These are phyloP conservation scores for Colletotrichum sp. DNA, from an alignment of 2,329 filamentous ascomycete species.

Conservation along the genomic window DNA sequence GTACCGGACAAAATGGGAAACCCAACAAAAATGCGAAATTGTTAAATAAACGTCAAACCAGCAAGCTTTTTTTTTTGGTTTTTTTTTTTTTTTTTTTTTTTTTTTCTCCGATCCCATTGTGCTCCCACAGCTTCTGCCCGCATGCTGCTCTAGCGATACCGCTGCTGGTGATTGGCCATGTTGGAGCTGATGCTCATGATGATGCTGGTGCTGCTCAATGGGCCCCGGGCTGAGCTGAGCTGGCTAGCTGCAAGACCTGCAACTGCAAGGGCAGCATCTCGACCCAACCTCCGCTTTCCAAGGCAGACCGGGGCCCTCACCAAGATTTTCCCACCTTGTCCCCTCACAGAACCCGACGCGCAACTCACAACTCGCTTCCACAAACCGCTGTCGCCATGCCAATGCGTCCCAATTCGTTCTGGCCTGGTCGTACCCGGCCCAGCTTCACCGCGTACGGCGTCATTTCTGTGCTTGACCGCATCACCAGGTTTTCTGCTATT, in stretches of 20 bases:
- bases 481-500: not conserved
- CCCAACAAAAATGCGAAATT: too few relatives aligned
- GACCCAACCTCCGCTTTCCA: slow-evolving; percentile 20
- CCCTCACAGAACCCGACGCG: not conserved
- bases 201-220: not conserved
- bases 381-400: not conserved
- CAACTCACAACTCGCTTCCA: slow-evolving; percentile 8
- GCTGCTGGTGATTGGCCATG: not conserved
- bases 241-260: not conserved
- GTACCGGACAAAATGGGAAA: too few relatives aligned
- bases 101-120: not conserved
- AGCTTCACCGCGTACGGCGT: slow-evolving; percentile 14
- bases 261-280: slow-evolving; percentile 11
- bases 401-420: slow-evolving; percentile 7
- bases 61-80: not conserved
- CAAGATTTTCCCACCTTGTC: slow-evolving; percentile 12
- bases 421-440: slow-evolving; percentile 13
- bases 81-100: slow-evolving; percentile 11
- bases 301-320: slow-evolving; percentile 9
- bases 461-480: slow-evolving; percentile 16
- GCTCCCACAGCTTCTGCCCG: not conserved
- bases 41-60: too few relatives aligned
- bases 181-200: not conserved
- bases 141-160: not conserved
- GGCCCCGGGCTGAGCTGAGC: not conserved